These are phyloP conservation scores for Lactarius trivialis DNA, from an alignment of 768 basidiomycete genomes.

Conservation along the genomic window DNA sequence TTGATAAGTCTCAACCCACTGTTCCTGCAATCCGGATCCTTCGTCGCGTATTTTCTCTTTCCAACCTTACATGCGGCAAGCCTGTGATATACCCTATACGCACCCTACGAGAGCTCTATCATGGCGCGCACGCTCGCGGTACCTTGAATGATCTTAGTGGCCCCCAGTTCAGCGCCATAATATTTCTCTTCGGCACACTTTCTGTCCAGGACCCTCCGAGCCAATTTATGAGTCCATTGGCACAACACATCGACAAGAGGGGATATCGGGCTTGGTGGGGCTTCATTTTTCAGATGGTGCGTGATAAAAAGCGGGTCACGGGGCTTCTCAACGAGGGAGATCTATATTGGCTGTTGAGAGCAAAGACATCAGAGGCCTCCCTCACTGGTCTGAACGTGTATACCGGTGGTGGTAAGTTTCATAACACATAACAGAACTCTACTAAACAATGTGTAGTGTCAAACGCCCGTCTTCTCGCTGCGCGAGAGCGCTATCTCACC, in stretches of 20 bases:
- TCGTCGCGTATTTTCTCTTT: constrained; percentile 17
- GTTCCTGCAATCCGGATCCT: constrained; percentile 17
- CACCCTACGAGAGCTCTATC: constrained; percentile 13
- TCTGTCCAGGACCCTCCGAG: constrained; percentile 7
- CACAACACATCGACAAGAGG: constrained; percentile 26
- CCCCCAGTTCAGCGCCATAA: constrained; percentile 18
- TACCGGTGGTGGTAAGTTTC: constrained; percentile 15
- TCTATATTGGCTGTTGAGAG: constrained; percentile 57
- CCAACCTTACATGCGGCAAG: constrained; percentile 2
- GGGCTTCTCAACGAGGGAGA: constrained; percentile 37
- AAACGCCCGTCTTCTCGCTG: neutral
- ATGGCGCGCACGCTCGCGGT: constrained; percentile 3
- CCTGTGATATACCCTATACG: constrained; percentile 11
- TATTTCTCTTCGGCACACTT: constrained; percentile 20
- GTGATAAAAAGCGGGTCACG: constrained; percentile 38
- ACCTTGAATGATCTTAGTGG: constrained; percentile 13
- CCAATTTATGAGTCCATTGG: constrained; percentile 22
- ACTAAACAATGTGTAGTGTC: neutral
- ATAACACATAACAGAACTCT: neutral
- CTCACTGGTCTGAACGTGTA: constrained; percentile 3
- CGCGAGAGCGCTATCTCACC: constrained; percentile 19
- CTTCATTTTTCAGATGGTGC: constrained; percentile 40
- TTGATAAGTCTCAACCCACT: neutral
- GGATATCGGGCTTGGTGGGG: constrained; percentile 39
- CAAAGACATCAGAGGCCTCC: constrained; percentile 19